Evolutionary conservation across 2,329 filamentous ascomycete genomes (phyloP), one percentile per base, ranked within the genome.

Genomic region (Drechslerella coelobrocha): DNA sequence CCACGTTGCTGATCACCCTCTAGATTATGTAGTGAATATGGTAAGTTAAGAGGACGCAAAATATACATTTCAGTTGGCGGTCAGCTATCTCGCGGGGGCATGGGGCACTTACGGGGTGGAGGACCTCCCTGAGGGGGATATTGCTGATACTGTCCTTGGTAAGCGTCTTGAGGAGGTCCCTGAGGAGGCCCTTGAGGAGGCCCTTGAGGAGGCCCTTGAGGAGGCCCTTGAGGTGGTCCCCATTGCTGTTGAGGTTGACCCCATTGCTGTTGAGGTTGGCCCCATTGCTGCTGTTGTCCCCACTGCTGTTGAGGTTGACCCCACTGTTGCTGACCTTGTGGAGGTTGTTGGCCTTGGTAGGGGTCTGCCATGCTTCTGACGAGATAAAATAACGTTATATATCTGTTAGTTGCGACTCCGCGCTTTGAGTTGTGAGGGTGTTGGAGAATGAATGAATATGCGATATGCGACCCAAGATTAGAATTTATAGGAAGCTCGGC

Each of bases 1-100:
- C 59, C 59, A 24, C 59, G 50, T 31, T 34, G 41, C 50, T 62
- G 59, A 24, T 62, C 48, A 37, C 37, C 39, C 48, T 62, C 59
- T 62, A 26, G 3, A 8, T 31, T 8, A 10, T 24, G 26, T 24
- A 52, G 2, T 12, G 9, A 23, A 23, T 10, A 21, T 41, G 48
- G 45, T 53, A 61, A 23, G 29, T 12, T 41, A n/a, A n/a, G n/a
- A n/a, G 2, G 23, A 26, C 12, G 14, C 24, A 34, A 34, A n/a
- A 37, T 53, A 17, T 45, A n/a, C 17, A 29, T 31, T 27, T 19
- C 48, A n/a, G n/a, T n/a, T n/a, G n/a, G n/a, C n/a, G n/a, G n/a
- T n/a, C n/a, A n/a, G n/a, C n/a, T n/a, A n/a, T n/a, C n/a, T n/a
- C n/a, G n/a, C n/a, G n/a, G n/a, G n/a, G n/a, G n/a, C n/a, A n/a